A percentile compares a stretch with the other conserved stretches of the same genome.
phyloP scores from a whole-genome alignment of 768 basidiomycete genomes.

The Coprinopsis cinerea region DNA sequence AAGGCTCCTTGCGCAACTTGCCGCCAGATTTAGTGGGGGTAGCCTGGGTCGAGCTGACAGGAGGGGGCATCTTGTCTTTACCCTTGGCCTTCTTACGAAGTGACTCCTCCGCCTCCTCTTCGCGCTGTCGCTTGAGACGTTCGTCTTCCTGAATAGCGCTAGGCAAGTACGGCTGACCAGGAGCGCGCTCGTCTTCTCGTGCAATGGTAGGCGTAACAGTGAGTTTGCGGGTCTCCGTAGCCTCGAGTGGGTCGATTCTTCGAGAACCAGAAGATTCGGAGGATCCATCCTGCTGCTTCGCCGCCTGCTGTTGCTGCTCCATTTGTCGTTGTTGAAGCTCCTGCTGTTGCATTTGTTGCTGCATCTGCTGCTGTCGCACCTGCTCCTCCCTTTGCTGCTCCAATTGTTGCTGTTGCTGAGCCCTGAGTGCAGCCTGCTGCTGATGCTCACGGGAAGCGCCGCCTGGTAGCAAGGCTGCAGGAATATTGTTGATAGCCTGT shows the following conservation, averaged over 20 bases:
- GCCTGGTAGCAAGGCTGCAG: slow-evolving; percentile 32
- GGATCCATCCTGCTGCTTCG: slow-evolving; percentile 45
- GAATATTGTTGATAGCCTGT: slow-evolving; percentile 22
- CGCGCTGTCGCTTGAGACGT: slow-evolving; percentile 41
- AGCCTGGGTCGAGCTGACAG: slow-evolving; percentile 34
- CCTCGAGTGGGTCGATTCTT: slow-evolving; percentile 59
- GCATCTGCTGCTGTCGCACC: slow-evolving; percentile 25
- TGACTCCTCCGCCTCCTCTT: slow-evolving; percentile 36
- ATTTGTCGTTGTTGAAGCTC: slow-evolving; percentile 13
- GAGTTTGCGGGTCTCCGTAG: slow-evolving; percentile 68
- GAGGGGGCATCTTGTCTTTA: slow-evolving; percentile 44
- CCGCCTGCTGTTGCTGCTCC: slow-evolving; percentile 26
- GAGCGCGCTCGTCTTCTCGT: slow-evolving; percentile 36
- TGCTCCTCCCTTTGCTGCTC: slow-evolving; percentile 26
- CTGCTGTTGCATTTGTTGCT: slow-evolving; percentile 27
- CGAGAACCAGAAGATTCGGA: slow-evolving; percentile 30
- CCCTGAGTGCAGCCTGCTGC: slow-evolving; percentile 23
- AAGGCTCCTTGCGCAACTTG: slow-evolving; percentile 42
- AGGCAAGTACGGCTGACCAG: slow-evolving; percentile 28
- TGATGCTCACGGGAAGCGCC: slow-evolving; percentile 25
- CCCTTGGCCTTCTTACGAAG: slow-evolving; percentile 43
- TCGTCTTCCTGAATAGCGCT: slow-evolving; percentile 27
- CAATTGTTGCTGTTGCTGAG: slow-evolving; percentile 21
- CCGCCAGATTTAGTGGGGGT: slow-evolving; percentile 24
- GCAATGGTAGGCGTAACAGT: slow-evolving; percentile 76